phyloP scores from a whole-genome alignment of 106 monocot genomes.

The Dendrobium chrysotoxum region DNA sequence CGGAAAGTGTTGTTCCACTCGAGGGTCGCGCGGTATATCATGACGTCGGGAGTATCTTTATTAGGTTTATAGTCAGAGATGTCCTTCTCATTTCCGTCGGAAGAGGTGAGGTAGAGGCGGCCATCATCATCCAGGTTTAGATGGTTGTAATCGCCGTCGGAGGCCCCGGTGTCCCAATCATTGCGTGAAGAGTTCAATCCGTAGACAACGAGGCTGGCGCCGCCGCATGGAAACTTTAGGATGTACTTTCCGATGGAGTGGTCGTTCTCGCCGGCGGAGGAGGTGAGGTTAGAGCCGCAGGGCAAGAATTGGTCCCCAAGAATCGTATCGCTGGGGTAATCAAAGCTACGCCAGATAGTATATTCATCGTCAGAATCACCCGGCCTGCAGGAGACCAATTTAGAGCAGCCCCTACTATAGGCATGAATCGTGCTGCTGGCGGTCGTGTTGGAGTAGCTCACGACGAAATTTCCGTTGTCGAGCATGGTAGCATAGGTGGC shows the following conservation, averaged over 20 bases:
- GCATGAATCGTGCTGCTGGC: too few species aligned
- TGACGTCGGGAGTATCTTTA: background rate
- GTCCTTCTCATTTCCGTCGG: background rate
- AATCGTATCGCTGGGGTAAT: conserved; percentile 26
- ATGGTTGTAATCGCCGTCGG: background rate
- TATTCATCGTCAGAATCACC: too few species aligned
- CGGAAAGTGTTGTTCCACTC: background rate
- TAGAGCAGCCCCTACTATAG: too few species aligned
- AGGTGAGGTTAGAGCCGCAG: conserved; percentile 1
- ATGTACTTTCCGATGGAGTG: conserved; percentile 24
- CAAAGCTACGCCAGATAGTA: conserved; percentile 23
- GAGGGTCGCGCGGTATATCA: background rate
- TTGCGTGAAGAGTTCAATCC: too few species aligned
- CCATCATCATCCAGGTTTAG: background rate
- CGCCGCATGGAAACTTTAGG: conserved; percentile 1
- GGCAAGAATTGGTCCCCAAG: conserved; percentile 17
- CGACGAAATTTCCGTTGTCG: background rate
- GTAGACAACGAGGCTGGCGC: too few species aligned
- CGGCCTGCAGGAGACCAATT: too few species aligned
- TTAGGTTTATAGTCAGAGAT: background rate
- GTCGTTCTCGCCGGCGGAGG: conserved; percentile 16
- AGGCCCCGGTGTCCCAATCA: background rate
- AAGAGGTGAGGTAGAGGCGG: background rate
- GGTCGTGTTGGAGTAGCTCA: too few species aligned
- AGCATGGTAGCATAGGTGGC: background rate